Base-by-base conservation (phyloP, 768 basidiomycete genomes). In the Boletus speciosus region DNA sequence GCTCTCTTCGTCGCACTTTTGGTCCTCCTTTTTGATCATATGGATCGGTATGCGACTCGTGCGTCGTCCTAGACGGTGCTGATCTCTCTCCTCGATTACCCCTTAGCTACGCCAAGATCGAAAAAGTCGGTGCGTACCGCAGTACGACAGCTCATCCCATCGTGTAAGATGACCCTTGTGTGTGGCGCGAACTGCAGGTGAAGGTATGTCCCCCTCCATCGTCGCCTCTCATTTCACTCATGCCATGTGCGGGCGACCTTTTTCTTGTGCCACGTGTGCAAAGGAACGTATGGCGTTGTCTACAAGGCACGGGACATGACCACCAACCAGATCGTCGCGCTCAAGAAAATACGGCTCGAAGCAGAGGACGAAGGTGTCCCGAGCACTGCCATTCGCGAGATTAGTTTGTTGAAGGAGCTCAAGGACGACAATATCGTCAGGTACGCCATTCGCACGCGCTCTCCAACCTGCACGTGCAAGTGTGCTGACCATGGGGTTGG, bases 331-430 rank as follows among this genome's bases (percentile, higher is more conserved):
- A 85, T 98, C 61, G 97, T 99, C 47, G 97, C 97, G 23, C 78
- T 98, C 60, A 99, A 99, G 84, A 99, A 99, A 81, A 98, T 99
- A 68, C 78, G 97, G 38, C 83, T 99, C 27, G 97, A 98, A 70
- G 93, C 94, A 16, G 97, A 98, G 72, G 97, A 99, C 67, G 97
- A 99, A 71, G 97, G 97, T 44, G 97, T 99, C 21, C 97, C 97
- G 9, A 92, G 89, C 59, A 99, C 97, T 5, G 95, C 96, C 51
- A 99, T 99, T 66, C 84, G 97, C 48, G 97, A 99, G 77, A 99
- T 99, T 73, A 93, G 91, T 74, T 73, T 99, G 57, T 74, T 99
- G 62, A 99, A 98, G 72, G 97, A 99, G 69, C 81, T 99, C 64
- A 92, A 90, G 70, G 90, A 98, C 69, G 91, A 93, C 35, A 92